Evolutionary conservation across 73 alveolate genomes (phyloP).

Genomic region (Paramecium sexaurelia): DNA sequence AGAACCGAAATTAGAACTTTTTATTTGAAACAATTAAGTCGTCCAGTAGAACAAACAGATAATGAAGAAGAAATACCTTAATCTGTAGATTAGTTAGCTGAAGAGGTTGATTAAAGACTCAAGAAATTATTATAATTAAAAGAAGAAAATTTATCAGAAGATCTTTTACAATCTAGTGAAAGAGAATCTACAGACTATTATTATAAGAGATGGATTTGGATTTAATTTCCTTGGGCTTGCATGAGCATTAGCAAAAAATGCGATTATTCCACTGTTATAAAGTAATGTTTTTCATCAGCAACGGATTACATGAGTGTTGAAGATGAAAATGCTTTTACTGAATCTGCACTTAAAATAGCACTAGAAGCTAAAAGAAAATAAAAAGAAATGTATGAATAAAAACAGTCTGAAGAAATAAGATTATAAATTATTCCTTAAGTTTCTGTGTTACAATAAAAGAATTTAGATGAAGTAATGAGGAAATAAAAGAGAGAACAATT

Average conservation of each 20-base stretch:
- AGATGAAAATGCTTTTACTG: conserved; percentile 75
- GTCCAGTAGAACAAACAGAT: background rate
- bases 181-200: conserved; percentile 69
- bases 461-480: background rate
- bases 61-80: conserved; percentile 43
- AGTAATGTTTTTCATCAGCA: conserved; percentile 71
- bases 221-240: conserved; percentile 77
- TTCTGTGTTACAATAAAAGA: background rate
- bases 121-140: background rate
- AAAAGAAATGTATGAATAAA: conserved; percentile 57
- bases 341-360: conserved; percentile 72
- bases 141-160: background rate
- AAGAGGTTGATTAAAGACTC: background rate
- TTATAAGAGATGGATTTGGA: conserved; percentile 83
- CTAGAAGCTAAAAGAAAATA: conserved; percentile 73
- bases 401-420: background rate
- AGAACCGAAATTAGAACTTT: conserved; percentile 35
- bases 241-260: conserved; percentile 69
- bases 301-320: conserved; percentile 73
- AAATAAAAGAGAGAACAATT: background rate
- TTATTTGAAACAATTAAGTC: conserved; percentile 31
- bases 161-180: background rate
- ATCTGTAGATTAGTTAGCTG: background rate
- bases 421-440: conserved; percentile 40
- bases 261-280: conserved; percentile 55